Evolutionary conservation across 225 moss, liverwort and hornwort genomes (phyloP), one percentile per base, ranked within the genome.

Genomic region (Lunularia cruciata): DNA sequence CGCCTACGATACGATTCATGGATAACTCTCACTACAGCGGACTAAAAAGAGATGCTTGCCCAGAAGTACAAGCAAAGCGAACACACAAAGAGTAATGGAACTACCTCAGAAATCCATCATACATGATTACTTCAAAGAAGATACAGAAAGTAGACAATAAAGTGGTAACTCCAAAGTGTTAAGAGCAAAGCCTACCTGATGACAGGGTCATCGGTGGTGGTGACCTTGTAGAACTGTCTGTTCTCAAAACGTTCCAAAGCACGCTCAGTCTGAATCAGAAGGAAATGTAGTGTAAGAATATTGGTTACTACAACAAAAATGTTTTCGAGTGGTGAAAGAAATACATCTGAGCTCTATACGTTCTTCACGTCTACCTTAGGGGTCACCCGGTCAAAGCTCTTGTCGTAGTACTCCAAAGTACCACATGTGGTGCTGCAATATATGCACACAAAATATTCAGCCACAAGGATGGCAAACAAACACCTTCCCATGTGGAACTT

Each of bases 121-220:
- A 2, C 12, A 45, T 12, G 14, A 3, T 45, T 1, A 45, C 45
- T 3, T 2, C 45, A 3, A 12, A 9, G 18, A 12, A 7, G 6
- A 9, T 45, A 45, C 45, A 45, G 45, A 18, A 45, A 45, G 45
- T 45, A 45, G 45, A 45, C 2, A 51, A 22, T 16, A 19, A n/a
- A 0, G 20, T 9, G 60, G 18, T 36, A 1, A 60, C 40, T 4
- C 22, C 32, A 23, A 54, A 34, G 27, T 16, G 40, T 39, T 1
- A 38, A 14, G 15, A 12, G 2, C 19, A 23, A 28, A 14, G 75
- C 78, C 48, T 67, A 91, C 94, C 94, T 90, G 76, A 96, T 96
- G 23, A 96, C 83, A 37, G 96, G 96, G 58, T 96, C 96, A 65
- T 96, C 96, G 28, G 90, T 92, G 2, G 96, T 96, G 36, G 96